These are phyloP conservation scores for Metschnikowia peoriensis DNA, from an alignment of 805 yeast genomes.

Conservation along the genomic window DNA sequence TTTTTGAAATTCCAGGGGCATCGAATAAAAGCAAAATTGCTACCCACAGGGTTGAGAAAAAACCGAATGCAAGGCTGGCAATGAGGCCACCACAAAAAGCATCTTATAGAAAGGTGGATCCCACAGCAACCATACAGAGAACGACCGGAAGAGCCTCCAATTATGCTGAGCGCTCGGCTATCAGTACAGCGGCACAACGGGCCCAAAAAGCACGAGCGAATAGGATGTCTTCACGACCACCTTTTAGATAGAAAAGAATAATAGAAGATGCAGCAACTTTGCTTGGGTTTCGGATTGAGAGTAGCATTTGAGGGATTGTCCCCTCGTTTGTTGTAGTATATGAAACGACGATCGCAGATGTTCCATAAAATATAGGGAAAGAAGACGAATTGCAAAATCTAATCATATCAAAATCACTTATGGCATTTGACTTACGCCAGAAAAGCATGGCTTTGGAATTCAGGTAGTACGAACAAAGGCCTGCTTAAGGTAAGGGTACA, in stretches of 20 bases:
- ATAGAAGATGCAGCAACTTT: background rate
- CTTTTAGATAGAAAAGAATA: slow-evolving; percentile 8
- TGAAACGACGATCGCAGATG: no score
- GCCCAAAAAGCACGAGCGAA: slow-evolving; percentile 15
- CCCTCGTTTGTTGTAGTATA: no score
- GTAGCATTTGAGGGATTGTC: no score
- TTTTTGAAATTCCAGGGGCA: slow-evolving; percentile 25
- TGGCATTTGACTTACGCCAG: no score
- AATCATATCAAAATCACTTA: no score
- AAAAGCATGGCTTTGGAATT: no score
- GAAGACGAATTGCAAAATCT: no score
- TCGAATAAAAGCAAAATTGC: slow-evolving; percentile 7
- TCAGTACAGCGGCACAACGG: slow-evolving; percentile 13
- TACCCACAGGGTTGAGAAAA: slow-evolving; percentile 1
- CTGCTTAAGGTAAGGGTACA: no score
- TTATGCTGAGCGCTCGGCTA: background rate
- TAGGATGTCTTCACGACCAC: slow-evolving; percentile 15
- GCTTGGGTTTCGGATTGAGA: no score
- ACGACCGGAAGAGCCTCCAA: background rate
- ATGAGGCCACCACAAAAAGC: background rate
- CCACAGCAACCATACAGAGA: background rate
- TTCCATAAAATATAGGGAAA: no score
- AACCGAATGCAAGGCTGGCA: background rate
- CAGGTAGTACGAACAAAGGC: no score
- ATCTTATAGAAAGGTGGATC: background rate